phyloP scores from a whole-genome alignment of 2,329 filamentous ascomycete genomes.

The Diaporthe citri region DNA sequence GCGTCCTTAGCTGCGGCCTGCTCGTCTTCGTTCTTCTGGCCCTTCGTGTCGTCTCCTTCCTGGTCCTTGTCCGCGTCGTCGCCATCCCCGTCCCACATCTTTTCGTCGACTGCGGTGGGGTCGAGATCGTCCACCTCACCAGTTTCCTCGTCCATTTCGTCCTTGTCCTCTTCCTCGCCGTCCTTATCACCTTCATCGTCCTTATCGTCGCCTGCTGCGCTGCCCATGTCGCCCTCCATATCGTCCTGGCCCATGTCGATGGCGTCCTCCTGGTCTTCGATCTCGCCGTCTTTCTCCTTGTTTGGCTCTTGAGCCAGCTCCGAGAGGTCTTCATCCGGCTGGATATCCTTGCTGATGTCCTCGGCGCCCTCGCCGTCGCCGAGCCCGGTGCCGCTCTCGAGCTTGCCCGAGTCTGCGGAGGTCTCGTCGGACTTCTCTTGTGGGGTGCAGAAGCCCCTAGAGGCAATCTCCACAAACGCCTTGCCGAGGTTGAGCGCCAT shows the following conservation, averaged over 20 bases:
- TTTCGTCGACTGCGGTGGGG: constrained; percentile 92
- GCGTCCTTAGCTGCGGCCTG: constrained; percentile 71
- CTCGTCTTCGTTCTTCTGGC: constrained; percentile 74
- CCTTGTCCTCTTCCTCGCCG: constrained; percentile 72
- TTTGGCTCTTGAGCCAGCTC: constrained; percentile 91
- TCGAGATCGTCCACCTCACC: constrained; percentile 94
- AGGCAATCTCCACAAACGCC: constrained; percentile 82
- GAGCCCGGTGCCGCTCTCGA: constrained; percentile 92
- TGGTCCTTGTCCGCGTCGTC: constrained; percentile 87
- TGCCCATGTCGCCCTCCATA: constrained; percentile 85
- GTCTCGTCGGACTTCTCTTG: constrained; percentile 82
- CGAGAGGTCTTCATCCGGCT: constrained; percentile 91
- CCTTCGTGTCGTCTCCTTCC: constrained; percentile 78
- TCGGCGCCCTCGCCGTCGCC: constrained; percentile 96
- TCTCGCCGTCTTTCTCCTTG: constrained; percentile 72
- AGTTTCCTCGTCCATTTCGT: constrained; percentile 90
- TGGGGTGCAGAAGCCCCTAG: constrained; percentile 92
- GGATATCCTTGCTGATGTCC: constrained; percentile 97
- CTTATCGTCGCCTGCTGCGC: constrained; percentile 71
- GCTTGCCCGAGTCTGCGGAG: constrained; percentile 78
- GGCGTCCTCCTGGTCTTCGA: constrained; percentile 85
- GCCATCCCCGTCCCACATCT: constrained; percentile 94
- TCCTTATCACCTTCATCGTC: constrained; percentile 72
- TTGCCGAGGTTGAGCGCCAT: constrained; percentile 82
- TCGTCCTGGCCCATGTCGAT: constrained; percentile 95